Base-by-base conservation (phyloP, 148 eudicot species). In the Cornus kousa region DNA sequence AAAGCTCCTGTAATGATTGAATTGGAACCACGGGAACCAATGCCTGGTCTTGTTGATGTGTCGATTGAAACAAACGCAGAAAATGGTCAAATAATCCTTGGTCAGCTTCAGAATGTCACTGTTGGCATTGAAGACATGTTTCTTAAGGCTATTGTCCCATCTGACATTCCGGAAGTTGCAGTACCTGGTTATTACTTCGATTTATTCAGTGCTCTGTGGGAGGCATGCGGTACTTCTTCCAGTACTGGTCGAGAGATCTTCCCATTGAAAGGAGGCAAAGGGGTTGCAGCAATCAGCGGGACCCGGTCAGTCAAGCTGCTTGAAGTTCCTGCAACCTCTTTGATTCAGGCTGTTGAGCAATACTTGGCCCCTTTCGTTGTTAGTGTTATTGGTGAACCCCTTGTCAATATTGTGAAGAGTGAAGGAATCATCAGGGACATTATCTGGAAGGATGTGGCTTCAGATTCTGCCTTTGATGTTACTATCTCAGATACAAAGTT, bases 121-220 rank as follows among this genome's bases (percentile, higher is more conserved):
- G 84, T 96, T 69, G 98, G 99, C 60, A 96, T 96, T 19, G 99
- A 96, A 80, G 99, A 96, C 88, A 92, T 96, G 98, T 93, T 96
- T 85, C 95, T 93, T 57, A 90, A 80, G 74, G 89, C 91, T 78
- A 74, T 83, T 68, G 59, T 86, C 69, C 95, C 98, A 40, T 77
- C 86, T 17, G 92, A 91, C 69, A 82, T 93, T 53, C 39, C 80
- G 2, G 83, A 70, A 68, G 89, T 84, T 66, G 83, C 75, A 60
- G 70, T 78, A 3, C 86, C 94, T 46, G 74, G 53, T 59, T 96
- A 92, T 86, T 82, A 87, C 76, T 67, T 87, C 2, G 84, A 88
- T 64, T 85, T 96, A 55, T 96, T 92, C 80, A 83, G 90, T 81
- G 94, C 99, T 71, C 83, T 96, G 73, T 96, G 99, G 99, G 99